phyloP scores from a whole-genome alignment of 2,329 filamentous ascomycete species.

The Kalaharituber pfeilii region DNA sequence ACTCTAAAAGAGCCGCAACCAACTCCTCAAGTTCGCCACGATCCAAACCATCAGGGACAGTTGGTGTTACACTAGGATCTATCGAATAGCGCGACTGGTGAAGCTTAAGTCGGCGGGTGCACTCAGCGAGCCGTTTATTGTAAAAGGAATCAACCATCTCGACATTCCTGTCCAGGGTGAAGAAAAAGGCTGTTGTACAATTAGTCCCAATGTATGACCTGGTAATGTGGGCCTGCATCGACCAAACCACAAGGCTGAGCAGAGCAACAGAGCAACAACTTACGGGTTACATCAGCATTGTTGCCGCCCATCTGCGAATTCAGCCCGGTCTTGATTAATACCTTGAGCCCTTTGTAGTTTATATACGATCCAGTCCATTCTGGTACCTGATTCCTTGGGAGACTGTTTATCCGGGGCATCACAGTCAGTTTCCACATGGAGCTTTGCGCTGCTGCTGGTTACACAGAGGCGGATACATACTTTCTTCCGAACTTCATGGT shows the following conservation, averaged over 20 bases:
- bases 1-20: slow-evolving; percentile 72
- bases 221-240: background rate
- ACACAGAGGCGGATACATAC: background rate
- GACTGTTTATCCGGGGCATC: slow-evolving; percentile 29
- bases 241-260: background rate
- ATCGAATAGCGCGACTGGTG: slow-evolving; percentile 60
- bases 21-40: slow-evolving; percentile 82
- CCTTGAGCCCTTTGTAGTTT: slow-evolving; percentile 85
- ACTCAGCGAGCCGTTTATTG: slow-evolving; percentile 84
- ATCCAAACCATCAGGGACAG: slow-evolving; percentile 38
- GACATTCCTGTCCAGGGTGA: slow-evolving; percentile 85
- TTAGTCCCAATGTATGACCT: background rate
- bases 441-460: background rate
- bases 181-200: slow-evolving; percentile 65
- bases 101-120: slow-evolving; percentile 64
- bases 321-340: slow-evolving; percentile 68
- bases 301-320: slow-evolving; percentile 50
- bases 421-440: too few relatives aligned
- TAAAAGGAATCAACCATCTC: slow-evolving; percentile 95
- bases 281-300: slow-evolving; percentile 79
- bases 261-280: slow-evolving; percentile 26
- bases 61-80: background rate
- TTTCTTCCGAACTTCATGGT: slow-evolving; percentile 1
- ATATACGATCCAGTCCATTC: slow-evolving; percentile 75
- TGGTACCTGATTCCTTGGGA: slow-evolving; percentile 68